These are phyloP conservation scores for Exophiala sp. DNA, from an alignment of 2,329 filamentous ascomycete genomes.

Conservation along the genomic window DNA sequence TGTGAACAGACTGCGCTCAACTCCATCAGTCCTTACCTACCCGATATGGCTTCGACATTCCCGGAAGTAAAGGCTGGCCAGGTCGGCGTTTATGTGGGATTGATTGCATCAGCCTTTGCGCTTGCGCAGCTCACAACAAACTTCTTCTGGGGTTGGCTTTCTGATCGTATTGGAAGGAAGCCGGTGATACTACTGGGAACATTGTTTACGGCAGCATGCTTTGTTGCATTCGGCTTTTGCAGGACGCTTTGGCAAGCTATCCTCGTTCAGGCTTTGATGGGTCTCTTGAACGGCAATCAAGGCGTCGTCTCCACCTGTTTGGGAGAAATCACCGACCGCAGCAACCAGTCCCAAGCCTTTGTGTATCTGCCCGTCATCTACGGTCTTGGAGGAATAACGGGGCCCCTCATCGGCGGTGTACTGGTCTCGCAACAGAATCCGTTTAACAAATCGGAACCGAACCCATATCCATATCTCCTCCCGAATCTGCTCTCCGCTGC, in stretches of 20 bases:
- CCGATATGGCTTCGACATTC: slow-evolving; percentile 84
- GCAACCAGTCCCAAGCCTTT: slow-evolving; percentile 90
- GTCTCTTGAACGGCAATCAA: slow-evolving; percentile 89
- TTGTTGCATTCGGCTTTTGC: slow-evolving; percentile 84
- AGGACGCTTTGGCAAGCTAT: slow-evolving; percentile 78
- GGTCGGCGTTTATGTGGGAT: slow-evolving; percentile 82
- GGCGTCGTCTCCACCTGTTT: slow-evolving; percentile 90
- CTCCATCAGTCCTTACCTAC: slow-evolving; percentile 91
- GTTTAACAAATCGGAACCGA: slow-evolving; percentile 48
- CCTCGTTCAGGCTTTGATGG: slow-evolving; percentile 83
- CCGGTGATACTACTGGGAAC: slow-evolving; percentile 81
- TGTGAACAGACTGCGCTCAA: slow-evolving; percentile 96
- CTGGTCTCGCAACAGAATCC: slow-evolving; percentile 65
- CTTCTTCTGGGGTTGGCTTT: slow-evolving; percentile 84
- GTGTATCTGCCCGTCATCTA: slow-evolving; percentile 96
- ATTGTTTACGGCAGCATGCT: slow-evolving; percentile 74
- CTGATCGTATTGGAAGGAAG: slow-evolving; percentile 74
- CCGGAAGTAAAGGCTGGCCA: slow-evolving; percentile 69
- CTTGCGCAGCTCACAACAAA: slow-evolving; percentile 90
- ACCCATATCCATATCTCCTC: slow-evolving; percentile 73
- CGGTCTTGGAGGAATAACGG: slow-evolving; percentile 87
- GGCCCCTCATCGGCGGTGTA: slow-evolving; percentile 84
- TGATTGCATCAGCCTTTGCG: slow-evolving; percentile 87
- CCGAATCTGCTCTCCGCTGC: slow-evolving; percentile 77
- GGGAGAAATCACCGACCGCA: slow-evolving; percentile 90